Evolutionary conservation across 306 rosid genomes (phyloP).

Genomic region (Dalbergia cultrata): DNA sequence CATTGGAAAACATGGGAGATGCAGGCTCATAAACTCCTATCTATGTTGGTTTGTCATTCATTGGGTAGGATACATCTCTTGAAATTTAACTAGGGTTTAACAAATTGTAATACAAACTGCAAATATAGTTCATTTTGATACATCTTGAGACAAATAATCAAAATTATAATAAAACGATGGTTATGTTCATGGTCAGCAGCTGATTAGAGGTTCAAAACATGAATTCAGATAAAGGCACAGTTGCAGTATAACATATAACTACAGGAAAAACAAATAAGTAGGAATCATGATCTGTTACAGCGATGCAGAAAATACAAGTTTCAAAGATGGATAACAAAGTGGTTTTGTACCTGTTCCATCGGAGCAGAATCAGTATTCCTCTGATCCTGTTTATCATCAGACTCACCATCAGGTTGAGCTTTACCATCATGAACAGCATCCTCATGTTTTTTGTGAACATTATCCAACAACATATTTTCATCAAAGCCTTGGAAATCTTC

Average conservation of each 20-base stretch:
- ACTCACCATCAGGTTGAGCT: conserved; percentile 52
- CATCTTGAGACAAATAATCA: neutral
- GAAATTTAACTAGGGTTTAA: no score
- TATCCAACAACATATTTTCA: conserved; percentile 55
- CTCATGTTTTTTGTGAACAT: conserved; percentile 52
- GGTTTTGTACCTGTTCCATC: conserved; percentile 77
- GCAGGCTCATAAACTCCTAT: no score
- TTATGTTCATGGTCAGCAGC: neutral
- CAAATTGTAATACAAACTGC: no score
- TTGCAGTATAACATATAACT: neutral
- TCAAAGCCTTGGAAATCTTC: conserved; percentile 65
- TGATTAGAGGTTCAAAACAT: conserved; percentile 5
- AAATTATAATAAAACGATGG: neutral
- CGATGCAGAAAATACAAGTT: conserved; percentile 17
- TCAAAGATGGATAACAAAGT: neutral
- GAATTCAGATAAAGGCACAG: no score
- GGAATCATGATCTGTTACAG: neutral
- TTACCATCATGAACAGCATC: conserved; percentile 37
- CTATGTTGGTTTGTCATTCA: no score
- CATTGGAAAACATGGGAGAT: no score
- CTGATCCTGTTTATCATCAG: conserved; percentile 60
- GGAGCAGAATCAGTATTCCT: conserved; percentile 60
- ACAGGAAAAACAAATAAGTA: neutral
- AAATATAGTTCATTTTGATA: neutral
- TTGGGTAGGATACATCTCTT: no score